Evolutionary conservation across 805 yeast genomes (phyloP), one percentile per base, ranked within the genome.

Genomic region (Metschnikowia sp.): DNA sequence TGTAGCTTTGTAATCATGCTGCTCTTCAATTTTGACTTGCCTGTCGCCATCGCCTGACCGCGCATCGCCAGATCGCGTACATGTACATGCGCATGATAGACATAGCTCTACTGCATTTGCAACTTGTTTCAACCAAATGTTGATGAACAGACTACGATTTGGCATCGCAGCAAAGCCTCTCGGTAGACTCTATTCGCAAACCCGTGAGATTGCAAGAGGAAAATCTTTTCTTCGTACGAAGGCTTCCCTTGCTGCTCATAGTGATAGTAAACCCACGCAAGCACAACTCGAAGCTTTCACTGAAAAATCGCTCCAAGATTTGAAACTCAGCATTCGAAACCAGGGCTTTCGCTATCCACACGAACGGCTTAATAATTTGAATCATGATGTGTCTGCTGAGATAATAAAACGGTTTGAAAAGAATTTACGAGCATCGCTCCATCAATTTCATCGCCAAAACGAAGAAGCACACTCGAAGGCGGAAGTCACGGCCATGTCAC

Each of bases 241-340:
- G 2, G 22, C 22, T 22, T 22, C 22, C 2, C 22, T 22, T 22
- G 22, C 22, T 22, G 22, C 22, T 6, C 22, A 22, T 4, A 13
- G 11, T 32, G 31, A 15, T 12, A 22, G 29, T 29, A 36, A 29
- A 29, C 49, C 49, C 19, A 34, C 49, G 32, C 40, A 30, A 18
- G 36, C 32, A 32, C 36, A 41, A 30, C 42, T 46, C 30, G 33
- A 42, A 34, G 35, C 38, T 19, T 46, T 46, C 40, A 42, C 46
- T 8, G 26, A 38, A 32, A 34, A 26, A 13, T 42, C 46, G 11
- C 35, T 46, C 4, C n/a, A 33, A 4, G 12, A 13, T 5, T 28
- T 47, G 28, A 26, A 34, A 8, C 9, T 19, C 4, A 36, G 39
- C n/a, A 22, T 47, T 7, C 22, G 32, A 15, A 36, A 29, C 4